Percentiles rank a stretch among this genome's conserved stretches.
These are phyloP conservation scores for Fusarium lateritium DNA, from an alignment of 2,329 filamentous ascomycete species.

Conservation along the genomic window DNA sequence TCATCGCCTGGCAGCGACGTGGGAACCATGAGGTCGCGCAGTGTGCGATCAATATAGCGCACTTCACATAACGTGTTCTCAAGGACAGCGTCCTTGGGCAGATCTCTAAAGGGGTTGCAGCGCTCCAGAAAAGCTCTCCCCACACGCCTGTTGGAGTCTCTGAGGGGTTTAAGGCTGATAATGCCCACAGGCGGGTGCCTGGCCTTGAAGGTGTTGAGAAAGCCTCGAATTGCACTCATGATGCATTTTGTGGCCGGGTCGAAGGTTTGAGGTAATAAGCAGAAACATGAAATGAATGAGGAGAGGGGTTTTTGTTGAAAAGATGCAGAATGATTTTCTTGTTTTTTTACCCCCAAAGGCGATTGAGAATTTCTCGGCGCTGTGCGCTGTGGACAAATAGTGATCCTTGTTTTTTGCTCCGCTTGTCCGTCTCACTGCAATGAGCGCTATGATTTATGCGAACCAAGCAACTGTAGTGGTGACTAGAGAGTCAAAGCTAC, in stretches of 20 bases:
- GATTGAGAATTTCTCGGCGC: slow-evolving; percentile 20
- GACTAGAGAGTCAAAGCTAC: too few species aligned
- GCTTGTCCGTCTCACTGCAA: slow-evolving; percentile 23
- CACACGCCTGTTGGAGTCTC: slow-evolving; percentile 10
- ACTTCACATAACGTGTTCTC: slow-evolving; percentile 38
- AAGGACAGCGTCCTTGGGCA: slow-evolving; percentile 21
- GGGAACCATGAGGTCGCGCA: slow-evolving; percentile 25
- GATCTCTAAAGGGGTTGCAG: slow-evolving; percentile 33
- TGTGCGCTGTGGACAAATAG: not conserved
- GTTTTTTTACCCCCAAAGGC: slow-evolving; percentile 27
- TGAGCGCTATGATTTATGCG: slow-evolving; percentile 10
- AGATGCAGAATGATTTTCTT: slow-evolving; percentile 14
- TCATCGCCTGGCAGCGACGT: slow-evolving; percentile 34
- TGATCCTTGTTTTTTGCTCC: slow-evolving; percentile 35
- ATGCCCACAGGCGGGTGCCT: slow-evolving; percentile 7
- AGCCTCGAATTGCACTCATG: slow-evolving; percentile 36
- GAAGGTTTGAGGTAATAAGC: not conserved
- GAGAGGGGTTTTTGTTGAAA: slow-evolving; percentile 4
- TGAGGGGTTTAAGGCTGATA: slow-evolving; percentile 22
- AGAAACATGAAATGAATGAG: not conserved
- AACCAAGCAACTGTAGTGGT: slow-evolving; percentile 3
- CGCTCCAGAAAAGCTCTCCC: slow-evolving; percentile 33
- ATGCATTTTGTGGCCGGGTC: slow-evolving; percentile 32
- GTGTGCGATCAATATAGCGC: slow-evolving; percentile 25
- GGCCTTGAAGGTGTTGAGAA: slow-evolving; percentile 33